Conservation (phyloP, 2,329 filamentous ascomycete genomes). For the Chrysoporthe austroafricana region DNA sequence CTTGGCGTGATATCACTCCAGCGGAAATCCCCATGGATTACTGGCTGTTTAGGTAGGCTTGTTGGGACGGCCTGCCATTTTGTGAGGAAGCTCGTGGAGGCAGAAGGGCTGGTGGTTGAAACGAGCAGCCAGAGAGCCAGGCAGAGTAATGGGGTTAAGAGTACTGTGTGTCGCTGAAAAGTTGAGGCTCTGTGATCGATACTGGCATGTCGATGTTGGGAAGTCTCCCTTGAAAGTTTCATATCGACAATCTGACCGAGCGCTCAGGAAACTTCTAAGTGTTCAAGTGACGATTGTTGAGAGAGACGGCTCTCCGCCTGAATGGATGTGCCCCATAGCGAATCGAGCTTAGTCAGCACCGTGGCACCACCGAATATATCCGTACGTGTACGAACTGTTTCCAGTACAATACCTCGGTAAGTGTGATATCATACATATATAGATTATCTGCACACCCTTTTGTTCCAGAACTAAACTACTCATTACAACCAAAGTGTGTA, state of each 20-base stretch:
- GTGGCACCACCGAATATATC: too few species aligned
- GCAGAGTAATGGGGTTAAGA: background rate
- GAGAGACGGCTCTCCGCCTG: background rate
- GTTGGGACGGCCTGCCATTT: background rate
- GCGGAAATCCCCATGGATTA: constrained; percentile 9
- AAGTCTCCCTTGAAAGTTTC: background rate
- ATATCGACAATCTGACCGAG: background rate
- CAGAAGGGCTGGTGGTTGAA: background rate
- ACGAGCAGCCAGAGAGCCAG: background rate
- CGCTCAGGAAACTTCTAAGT: too few species aligned
- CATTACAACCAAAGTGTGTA: too few species aligned
- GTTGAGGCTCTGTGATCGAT: background rate
- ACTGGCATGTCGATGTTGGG: background rate
- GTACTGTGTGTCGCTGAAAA: background rate
- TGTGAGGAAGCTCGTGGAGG: background rate
- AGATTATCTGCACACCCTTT: too few species aligned
- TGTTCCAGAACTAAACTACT: too few species aligned
- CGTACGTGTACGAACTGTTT: too few species aligned
- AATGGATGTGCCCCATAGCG: background rate
- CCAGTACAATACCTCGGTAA: too few species aligned
- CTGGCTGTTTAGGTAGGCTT: background rate
- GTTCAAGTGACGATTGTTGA: background rate
- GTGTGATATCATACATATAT: too few species aligned
- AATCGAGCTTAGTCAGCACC: too few species aligned
- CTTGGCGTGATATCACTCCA: constrained; percentile 29